Percentiles rank a stretch among this genome's conserved stretches.
Evolutionary conservation across 164 flowering plant species (phyloP).

Genomic region (Berberis vulgaris): DNA sequence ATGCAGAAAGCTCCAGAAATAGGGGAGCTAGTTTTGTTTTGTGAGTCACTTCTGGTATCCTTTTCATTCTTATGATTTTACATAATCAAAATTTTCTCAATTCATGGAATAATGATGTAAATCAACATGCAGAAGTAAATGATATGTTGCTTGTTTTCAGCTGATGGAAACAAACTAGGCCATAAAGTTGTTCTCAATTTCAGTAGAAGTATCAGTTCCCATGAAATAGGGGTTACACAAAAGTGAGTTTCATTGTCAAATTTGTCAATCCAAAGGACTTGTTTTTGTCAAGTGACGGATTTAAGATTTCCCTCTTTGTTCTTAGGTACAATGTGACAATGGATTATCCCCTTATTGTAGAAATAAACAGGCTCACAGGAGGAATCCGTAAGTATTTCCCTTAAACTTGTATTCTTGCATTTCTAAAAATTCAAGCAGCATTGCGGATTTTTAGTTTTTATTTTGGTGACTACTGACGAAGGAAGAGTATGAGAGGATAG

Average conservation of each 20-base stretch:
- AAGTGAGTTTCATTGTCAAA: slow-evolving; percentile 22
- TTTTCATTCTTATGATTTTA: not conserved
- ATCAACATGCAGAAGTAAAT: not conserved
- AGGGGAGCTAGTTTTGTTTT: slow-evolving; percentile 58
- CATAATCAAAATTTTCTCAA: not conserved
- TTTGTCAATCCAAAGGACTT: too few relatives aligned
- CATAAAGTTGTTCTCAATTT: slow-evolving; percentile 52
- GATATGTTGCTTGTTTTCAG: slow-evolving; percentile 20
- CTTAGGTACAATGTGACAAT: slow-evolving; percentile 55
- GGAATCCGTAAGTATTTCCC: slow-evolving; percentile 47
- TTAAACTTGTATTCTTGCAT: not conserved
- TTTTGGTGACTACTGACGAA: slow-evolving; percentile 5
- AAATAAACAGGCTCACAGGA: slow-evolving; percentile 30
- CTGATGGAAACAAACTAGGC: slow-evolving; percentile 47
- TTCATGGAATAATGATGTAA: not conserved
- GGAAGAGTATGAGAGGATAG: slow-evolving; percentile 48
- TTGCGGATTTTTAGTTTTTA: not conserved
- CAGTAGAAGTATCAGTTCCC: slow-evolving; percentile 34
- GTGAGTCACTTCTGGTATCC: slow-evolving; percentile 47
- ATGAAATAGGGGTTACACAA: slow-evolving; percentile 57
- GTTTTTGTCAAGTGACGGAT: too few relatives aligned
- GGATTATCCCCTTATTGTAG: slow-evolving; percentile 44
- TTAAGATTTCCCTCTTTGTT: not conserved
- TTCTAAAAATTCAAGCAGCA: not conserved
- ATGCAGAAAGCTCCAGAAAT: slow-evolving; percentile 54